Percentiles rank a stretch among this genome's conserved stretches.
phyloP scores from a whole-genome alignment of 352 stramenopile species.

The Elongisporangium anandrum region DNA sequence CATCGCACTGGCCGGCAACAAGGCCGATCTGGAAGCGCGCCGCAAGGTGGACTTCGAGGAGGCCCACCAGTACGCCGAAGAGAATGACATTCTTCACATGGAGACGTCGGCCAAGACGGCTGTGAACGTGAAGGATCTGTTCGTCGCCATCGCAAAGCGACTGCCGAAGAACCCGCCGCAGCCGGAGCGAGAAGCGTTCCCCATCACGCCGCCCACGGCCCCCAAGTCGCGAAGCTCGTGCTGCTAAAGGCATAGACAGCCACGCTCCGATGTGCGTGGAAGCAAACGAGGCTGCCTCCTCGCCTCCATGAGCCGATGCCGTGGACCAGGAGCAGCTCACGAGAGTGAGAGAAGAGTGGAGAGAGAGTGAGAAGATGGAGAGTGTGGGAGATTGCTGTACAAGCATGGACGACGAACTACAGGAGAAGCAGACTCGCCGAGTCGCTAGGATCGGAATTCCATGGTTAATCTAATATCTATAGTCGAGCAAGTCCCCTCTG shows the following conservation, averaged over 20 bases:
- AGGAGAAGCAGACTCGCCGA: not conserved
- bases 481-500: slow-evolving; percentile 8
- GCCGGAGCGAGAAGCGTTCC: slow-evolving; percentile 79
- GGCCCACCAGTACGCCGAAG: slow-evolving; percentile 96
- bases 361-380: too few species aligned
- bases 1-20: slow-evolving; percentile 97
- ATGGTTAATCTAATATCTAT: slow-evolving; percentile 59
- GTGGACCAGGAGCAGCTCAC: slow-evolving; percentile 6
- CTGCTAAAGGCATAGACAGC: slow-evolving; percentile 34
- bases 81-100: slow-evolving; percentile 99
- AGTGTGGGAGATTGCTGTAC: slow-evolving; percentile 14
- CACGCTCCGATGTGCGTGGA: slow-evolving; percentile 5
- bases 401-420: not conserved
- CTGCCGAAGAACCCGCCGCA: slow-evolving; percentile 82
- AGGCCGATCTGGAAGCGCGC: slow-evolving; percentile 96
- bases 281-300: slow-evolving; percentile 10
- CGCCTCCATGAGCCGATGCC: slow-evolving; percentile 10
- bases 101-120: slow-evolving; percentile 99
- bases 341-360: slow-evolving; percentile 1
- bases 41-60: slow-evolving; percentile 97
- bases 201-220: slow-evolving; percentile 72
- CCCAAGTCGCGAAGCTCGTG: slow-evolving; percentile 76
- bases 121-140: slow-evolving; percentile 99
- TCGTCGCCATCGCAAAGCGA: slow-evolving; percentile 94
- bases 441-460: slow-evolving; percentile 15